Base-by-base conservation (phyloP, 306 rosid genomes). In the Senna tora region DNA sequence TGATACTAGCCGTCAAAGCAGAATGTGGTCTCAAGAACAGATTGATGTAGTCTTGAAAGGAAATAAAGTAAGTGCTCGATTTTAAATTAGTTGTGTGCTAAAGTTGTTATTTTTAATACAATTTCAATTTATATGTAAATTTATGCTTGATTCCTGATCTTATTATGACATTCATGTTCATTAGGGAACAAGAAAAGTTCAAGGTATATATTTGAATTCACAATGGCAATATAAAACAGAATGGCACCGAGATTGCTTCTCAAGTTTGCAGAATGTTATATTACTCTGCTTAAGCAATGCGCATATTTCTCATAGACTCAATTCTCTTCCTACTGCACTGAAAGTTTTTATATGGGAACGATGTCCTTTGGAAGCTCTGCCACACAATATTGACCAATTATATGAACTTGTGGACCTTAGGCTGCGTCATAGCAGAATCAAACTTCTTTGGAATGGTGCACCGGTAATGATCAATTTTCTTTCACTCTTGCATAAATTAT, bases 201-300 rank as follows among this genome's bases (percentile, higher is more conserved):
- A 50, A 49, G 19, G 33, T 32, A 67, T 67, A 5, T 32, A 10
- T 8, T 21, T 50, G 8, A 11, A 1, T 0, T 16, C 5, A 47
- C 22, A 4, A 1, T 5, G 6, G 9, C 43, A 25, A 34, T 9
- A 30, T 10, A 10, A 16, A 33, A 3, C 28, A 67, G 9, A 25
- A 2, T 13, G 72, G 57, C 12, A 66, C 0, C 9, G 9, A 1
- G 6, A 49, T 45, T 4, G 39, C 25, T 67, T 67, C 42, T 30
- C 72, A 32, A 50, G 30, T 10, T 47, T 67, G 72, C 10, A 13
- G 1, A 51, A 51, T 32, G 59, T 67, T n/a, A 67, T 11, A 32
- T 47, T 67, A 13, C 72, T 67, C 15, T n/a, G 8, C 0, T 13
- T 49, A 8, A 9, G 3, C 5, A 9, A 32, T 49, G 25, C 49